phyloP scores from a whole-genome alignment of 2,329 filamentous ascomycete species.

The Colletotrichum abscissum region DNA sequence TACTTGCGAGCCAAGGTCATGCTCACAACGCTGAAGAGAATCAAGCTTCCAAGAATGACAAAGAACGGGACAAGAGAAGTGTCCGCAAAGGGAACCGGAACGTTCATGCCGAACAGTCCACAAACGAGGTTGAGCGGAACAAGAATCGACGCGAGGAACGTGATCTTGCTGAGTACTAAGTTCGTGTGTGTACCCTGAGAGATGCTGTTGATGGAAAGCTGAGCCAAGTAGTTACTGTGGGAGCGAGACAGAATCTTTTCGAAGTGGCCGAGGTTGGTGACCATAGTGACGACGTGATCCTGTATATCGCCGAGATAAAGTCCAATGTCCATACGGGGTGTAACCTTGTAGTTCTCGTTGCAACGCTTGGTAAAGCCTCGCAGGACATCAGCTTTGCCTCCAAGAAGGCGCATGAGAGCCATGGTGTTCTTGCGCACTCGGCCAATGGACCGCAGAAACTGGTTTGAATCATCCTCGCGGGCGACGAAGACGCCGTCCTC shows the following conservation, averaged over 20 bases:
- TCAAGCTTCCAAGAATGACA: slow-evolving; percentile 63
- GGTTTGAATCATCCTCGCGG: slow-evolving; percentile 87
- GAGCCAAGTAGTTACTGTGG: slow-evolving; percentile 96
- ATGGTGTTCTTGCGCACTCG: slow-evolving; percentile 94
- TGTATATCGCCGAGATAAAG: slow-evolving; percentile 98
- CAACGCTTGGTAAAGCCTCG: slow-evolving; percentile 98
- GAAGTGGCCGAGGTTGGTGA: slow-evolving; percentile 93
- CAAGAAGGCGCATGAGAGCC: slow-evolving; percentile 89
- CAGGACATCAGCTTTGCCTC: slow-evolving; percentile 98
- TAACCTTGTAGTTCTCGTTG: slow-evolving; percentile 96
- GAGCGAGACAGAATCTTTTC: slow-evolving; percentile 97
- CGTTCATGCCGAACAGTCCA: slow-evolving; percentile 90
- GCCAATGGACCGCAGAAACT: slow-evolving; percentile 89
- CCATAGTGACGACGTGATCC: slow-evolving; percentile 99
- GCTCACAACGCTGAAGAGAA: slow-evolving; percentile 61
- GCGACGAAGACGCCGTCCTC: slow-evolving; percentile 96
- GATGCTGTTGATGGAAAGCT: slow-evolving; percentile 92
- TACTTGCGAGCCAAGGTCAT: slow-evolving; percentile 57
- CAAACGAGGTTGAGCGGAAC: slow-evolving; percentile 95
- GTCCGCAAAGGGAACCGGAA: slow-evolving; percentile 73
- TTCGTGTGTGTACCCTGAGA: slow-evolving; percentile 90
- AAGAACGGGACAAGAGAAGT: slow-evolving; percentile 67
- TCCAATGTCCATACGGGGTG: slow-evolving; percentile 94
- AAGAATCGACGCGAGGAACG: slow-evolving; percentile 92
- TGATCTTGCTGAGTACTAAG: slow-evolving; percentile 92